Conservation (phyloP, 441 rosid genomes). For the Populus tomentosa region DNA sequence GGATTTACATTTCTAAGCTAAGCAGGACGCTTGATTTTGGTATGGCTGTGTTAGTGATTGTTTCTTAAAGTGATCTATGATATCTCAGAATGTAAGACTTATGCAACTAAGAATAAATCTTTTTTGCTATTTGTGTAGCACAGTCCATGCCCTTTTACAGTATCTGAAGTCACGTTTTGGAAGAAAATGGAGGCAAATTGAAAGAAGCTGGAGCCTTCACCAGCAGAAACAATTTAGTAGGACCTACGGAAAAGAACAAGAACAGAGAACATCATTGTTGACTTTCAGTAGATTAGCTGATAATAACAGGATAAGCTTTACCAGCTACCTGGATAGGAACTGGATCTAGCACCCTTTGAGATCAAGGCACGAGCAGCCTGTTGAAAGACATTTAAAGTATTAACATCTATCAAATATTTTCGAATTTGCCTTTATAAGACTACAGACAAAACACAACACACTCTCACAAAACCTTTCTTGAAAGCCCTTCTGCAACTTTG, state of each 20-base stretch:
- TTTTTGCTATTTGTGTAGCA: background rate
- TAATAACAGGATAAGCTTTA: constrained; percentile 3
- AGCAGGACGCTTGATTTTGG: too few species aligned
- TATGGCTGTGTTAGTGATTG: too few species aligned
- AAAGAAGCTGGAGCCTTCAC: constrained; percentile 72
- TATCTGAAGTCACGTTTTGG: constrained; percentile 89
- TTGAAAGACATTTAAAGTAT: constrained; percentile 5
- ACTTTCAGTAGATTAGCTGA: constrained; percentile 11
- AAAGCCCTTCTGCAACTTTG: constrained; percentile 66
- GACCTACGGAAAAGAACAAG: constrained; percentile 40
- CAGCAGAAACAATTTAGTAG: constrained; percentile 70
- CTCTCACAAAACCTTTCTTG: constrained; percentile 55
- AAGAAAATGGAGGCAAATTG: constrained; percentile 78
- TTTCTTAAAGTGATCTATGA: too few species aligned
- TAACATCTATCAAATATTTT: background rate
- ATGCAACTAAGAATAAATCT: too few species aligned
- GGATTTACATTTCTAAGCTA: too few species aligned
- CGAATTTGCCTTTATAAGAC: background rate
- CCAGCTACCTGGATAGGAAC: constrained; percentile 64
- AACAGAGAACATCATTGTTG: background rate
- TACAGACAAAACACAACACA: too few species aligned
- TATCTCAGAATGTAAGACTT: too few species aligned
- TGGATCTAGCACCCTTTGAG: constrained; percentile 74
- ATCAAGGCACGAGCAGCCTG: constrained; percentile 73
- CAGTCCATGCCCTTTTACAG: constrained; percentile 59